These are phyloP conservation scores for Phaffia rhodozyma DNA, from an alignment of 1,284 basidiomycete species.

Conservation along the genomic window DNA sequence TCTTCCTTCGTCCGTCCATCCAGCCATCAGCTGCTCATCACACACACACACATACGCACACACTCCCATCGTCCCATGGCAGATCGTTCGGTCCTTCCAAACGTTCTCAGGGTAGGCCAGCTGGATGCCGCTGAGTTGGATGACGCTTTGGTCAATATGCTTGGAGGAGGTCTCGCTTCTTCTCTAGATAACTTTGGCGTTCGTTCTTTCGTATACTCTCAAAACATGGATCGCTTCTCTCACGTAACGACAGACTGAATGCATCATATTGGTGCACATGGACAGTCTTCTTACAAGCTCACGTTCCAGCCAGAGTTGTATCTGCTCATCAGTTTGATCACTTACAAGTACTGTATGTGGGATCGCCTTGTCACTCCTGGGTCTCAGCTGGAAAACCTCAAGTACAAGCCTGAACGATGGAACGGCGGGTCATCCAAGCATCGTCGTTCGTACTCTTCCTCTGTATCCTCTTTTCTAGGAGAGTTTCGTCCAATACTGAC, in stretches of 20 bases:
- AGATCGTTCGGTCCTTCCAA: conserved; percentile 27
- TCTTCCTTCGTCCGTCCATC: no score
- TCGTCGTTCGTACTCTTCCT: conserved; percentile 40
- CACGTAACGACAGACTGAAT: neutral
- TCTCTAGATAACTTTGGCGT: conserved; percentile 62
- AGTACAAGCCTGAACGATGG: conserved; percentile 24
- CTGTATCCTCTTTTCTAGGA: conserved; percentile 20
- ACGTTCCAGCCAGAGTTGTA: conserved; percentile 70
- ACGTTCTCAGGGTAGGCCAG: conserved; percentile 71
- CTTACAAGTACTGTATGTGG: conserved; percentile 78
- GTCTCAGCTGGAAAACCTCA: conserved; percentile 75
- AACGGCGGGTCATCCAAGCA: neutral
- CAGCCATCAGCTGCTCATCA: no score
- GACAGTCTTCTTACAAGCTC: conserved; percentile 49
- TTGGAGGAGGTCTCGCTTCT: conserved; percentile 69
- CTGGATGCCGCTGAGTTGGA: conserved; percentile 89
- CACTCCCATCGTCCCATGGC: no score
- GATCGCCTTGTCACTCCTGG: conserved; percentile 75
- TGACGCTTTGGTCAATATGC: conserved; percentile 68
- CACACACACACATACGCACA: no score
- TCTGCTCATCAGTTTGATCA: conserved; percentile 56
- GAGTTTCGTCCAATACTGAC: conserved; percentile 30
- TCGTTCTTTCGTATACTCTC: conserved; percentile 27
- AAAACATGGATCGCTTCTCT: neutral
- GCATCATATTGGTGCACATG: conserved; percentile 13